Percentiles rank a stretch among this genome's conserved stretches.
These are phyloP conservation scores for Verticillium zaregamsianum DNA, from an alignment of 2,329 filamentous ascomycete genomes.

Conservation along the genomic window DNA sequence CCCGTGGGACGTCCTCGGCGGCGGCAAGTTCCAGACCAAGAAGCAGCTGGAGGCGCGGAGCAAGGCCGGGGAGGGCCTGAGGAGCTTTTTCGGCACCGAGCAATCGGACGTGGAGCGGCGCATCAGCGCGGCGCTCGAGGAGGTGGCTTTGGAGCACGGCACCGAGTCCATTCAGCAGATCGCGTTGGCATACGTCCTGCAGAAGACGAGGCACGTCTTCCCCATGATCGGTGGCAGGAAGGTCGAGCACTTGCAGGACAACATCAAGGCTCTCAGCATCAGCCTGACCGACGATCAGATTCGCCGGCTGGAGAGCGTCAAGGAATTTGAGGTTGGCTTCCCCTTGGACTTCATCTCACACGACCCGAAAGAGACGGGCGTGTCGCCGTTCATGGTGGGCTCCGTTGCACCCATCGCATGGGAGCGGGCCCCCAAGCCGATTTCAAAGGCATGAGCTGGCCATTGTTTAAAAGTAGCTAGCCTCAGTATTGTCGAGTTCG, in stretches of 20 bases:
- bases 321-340: constrained; percentile 52
- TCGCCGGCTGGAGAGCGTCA: constrained; percentile 46
- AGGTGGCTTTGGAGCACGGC: constrained; percentile 53
- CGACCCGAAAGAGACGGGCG: constrained; percentile 17
- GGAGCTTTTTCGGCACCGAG: constrained; percentile 17
- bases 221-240: constrained; percentile 50
- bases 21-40: constrained; percentile 43
- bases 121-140: constrained; percentile 54
- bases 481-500: no score
- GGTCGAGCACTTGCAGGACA: constrained; percentile 46
- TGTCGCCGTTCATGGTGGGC: not conserved
- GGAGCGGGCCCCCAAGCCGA: constrained; percentile 8
- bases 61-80: constrained; percentile 33
- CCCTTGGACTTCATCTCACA: constrained; percentile 38
- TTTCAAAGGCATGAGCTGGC: not conserved
- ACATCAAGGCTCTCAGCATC: constrained; percentile 51
- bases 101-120: constrained; percentile 45
- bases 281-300: constrained; percentile 47
- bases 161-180: constrained; percentile 55
- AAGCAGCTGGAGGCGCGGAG: constrained; percentile 25
- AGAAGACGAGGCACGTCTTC: constrained; percentile 49
- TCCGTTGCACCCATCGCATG: constrained; percentile 9
- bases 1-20: constrained; percentile 57
- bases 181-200: constrained; percentile 46
- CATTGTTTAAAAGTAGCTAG: no score